These are phyloP conservation scores for Fusarium sp. DNA, from an alignment of 2,329 filamentous ascomycete species.

Conservation along the genomic window DNA sequence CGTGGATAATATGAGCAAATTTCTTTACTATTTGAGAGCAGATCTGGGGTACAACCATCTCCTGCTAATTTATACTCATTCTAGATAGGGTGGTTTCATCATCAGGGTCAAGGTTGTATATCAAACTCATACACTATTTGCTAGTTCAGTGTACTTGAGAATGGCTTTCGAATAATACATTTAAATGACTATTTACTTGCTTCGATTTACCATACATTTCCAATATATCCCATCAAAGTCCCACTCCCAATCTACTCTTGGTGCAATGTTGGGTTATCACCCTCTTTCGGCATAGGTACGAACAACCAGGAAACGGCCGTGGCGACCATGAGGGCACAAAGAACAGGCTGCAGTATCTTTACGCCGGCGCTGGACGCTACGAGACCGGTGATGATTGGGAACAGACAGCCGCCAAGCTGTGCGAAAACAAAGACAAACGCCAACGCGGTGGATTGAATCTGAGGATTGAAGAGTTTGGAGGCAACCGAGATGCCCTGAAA, in stretches of 20 bases:
- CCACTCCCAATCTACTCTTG: slow-evolving; percentile 42
- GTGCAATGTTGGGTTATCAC: slow-evolving; percentile 45
- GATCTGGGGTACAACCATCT: no score
- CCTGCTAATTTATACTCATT: no score
- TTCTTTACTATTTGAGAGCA: no score
- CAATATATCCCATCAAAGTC: not conserved
- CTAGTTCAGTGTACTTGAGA: no score
- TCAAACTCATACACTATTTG: no score
- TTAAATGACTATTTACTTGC: no score
- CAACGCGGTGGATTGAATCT: slow-evolving; percentile 50
- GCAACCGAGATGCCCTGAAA: slow-evolving; percentile 61
- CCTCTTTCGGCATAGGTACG: slow-evolving; percentile 50
- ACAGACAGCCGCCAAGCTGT: slow-evolving; percentile 63
- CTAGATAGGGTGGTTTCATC: no score
- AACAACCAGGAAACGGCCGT: slow-evolving; percentile 59
- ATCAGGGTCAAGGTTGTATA: no score
- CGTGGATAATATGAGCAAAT: no score
- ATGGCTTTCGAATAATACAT: no score
- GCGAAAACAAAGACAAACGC: slow-evolving; percentile 65
- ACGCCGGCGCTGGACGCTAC: slow-evolving; percentile 58
- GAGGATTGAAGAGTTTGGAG: slow-evolving; percentile 58
- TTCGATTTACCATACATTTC: no score
- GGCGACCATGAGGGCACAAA: slow-evolving; percentile 57
- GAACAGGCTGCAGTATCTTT: slow-evolving; percentile 60
- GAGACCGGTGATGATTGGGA: slow-evolving; percentile 64